Evolutionary conservation across 805 yeast species (phyloP).

Genomic region (Zygosaccharomyces rouxii): DNA sequence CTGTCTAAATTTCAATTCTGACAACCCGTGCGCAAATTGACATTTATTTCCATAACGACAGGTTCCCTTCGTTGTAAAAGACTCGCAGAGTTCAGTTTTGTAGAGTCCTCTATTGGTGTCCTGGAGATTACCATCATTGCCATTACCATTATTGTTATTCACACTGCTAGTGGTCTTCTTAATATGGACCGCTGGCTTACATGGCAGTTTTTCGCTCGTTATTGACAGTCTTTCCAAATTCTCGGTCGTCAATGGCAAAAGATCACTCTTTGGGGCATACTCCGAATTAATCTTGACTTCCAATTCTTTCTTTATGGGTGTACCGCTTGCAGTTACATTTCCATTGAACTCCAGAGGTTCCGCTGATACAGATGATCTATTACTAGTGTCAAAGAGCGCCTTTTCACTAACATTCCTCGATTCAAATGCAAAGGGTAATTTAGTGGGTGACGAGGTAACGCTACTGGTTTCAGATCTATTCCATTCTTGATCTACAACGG

Average conservation of each 20-base stretch:
- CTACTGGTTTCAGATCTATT: background rate
- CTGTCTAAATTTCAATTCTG: conserved; percentile 67
- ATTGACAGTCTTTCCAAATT: conserved; percentile 26
- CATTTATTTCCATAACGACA: conserved; percentile 92
- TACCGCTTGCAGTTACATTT: background rate
- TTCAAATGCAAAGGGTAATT: background rate
- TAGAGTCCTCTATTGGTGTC: conserved; percentile 60
- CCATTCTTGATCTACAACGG: background rate
- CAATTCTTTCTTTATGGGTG: conserved; percentile 10
- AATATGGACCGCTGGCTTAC: conserved; percentile 4
- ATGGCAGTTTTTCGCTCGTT: conserved; percentile 3
- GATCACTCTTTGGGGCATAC: conserved; percentile 19
- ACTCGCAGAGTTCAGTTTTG: conserved; percentile 86
- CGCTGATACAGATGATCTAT: background rate
- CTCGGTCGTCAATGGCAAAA: conserved; percentile 31
- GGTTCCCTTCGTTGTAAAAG: conserved; percentile 60
- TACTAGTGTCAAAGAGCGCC: background rate
- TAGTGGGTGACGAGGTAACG: background rate
- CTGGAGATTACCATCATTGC: background rate
- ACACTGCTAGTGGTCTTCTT: conserved; percentile 8
- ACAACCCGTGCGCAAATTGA: conserved; percentile 88
- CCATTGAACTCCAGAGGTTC: background rate
- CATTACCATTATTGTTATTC: conserved; percentile 5
- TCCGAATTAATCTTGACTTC: conserved; percentile 31
- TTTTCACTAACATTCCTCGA: background rate